Base-by-base conservation (phyloP, 345 rosid genomes). In the Syzygium grande region DNA sequence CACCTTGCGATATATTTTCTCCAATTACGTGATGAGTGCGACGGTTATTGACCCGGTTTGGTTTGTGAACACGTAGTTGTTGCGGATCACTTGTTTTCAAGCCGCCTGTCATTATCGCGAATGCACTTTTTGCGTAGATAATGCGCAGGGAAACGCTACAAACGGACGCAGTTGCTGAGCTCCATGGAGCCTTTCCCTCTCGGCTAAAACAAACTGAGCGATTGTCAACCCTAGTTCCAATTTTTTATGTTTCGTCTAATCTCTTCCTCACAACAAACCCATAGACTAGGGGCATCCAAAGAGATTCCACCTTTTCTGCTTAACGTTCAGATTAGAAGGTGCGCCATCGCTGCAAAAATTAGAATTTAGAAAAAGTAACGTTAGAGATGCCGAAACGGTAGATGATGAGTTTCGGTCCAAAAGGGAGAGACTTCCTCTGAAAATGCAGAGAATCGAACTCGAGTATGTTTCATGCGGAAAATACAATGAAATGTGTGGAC, bases 121-220 rank as follows among this genome's bases (percentile, higher is more conserved):
- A 22, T 38, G 83, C 83, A 38, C 83, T 73, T 73, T 68, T 68
- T 38, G 83, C 49, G 49, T 73, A 73, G 41, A 73, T 19, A 73
- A 73, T 73, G 83, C 49, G 21, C 49, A 73, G 80, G 22, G 22
- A 90, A 59, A 86, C 29, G 88, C 87, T 13, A 59, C 90, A 78
- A 89, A 86, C 65, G 54, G 88, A 87, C 92, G 90, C 86, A 85
- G 91, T 88, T 90, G 93, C 91, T 91, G 93, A 93, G 88, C 89
- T 92, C 89, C 89, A 29, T 30, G 29, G 84, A 89, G 85, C 87
- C 91, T 85, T 86, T 85, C 79, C 56, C 73, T 51, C 86, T 73
- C 89, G 59, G 89, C 52, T 77, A 88, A 86, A 85, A 89, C 46
- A 59, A 85, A 80, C 87, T 34, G 87, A 86, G 84, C 88, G 89